Evolutionary conservation across 2,329 filamentous ascomycete genomes (phyloP), one percentile per base, ranked within the genome.

Genomic region (Fusarium equiseti): DNA sequence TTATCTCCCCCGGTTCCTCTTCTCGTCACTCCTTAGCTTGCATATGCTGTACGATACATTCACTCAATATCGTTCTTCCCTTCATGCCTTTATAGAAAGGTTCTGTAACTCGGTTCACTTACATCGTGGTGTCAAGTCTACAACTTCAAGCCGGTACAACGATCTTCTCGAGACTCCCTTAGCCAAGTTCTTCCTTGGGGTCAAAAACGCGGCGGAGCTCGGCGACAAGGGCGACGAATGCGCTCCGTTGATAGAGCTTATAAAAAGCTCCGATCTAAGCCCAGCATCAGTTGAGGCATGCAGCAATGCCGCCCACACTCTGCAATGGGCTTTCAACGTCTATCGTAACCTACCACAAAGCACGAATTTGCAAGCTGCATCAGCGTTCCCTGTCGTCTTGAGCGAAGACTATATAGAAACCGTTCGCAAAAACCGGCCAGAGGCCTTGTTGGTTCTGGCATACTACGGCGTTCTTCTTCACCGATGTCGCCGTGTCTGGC

Each of bases 391-490:
- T 12, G 77, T 80, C 5, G 62, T 77, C 20, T 70, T 82, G 5
- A 71, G 77, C 6, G 65, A 71, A 5, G 77, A 77, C 18, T 83
- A 79, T 50, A 72, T 81, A 43, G 77, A 81, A 10, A 72, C 79
- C 20, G 70, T 83, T 31, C 74, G 76, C 18, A 77, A 78, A 29
- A 72, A 78, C n/a, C 76, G 77, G 1, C 81, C 82, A 1, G 82
- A 83, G 50, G 82, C 82, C 10, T 75, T 87, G 26, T 76, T 85
- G 13, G 79, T 87, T 9, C 74, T 88, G 24, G 84, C 83, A 8
- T 81, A 87, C 68, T 86, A 85, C 62, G 84, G 84, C 13, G 79
- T 85, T 6, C 70, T 87, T 44, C 75, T 87, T n/a, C 82, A 85
- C 63, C 78, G 77, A 16, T 81, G 78, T 43, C 76, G 80, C 11